A percentile compares a stretch with the other conserved stretches of the same genome.
Conservation (phyloP, 1,139 yeast species). For the Geotrichum reessii region DNA sequence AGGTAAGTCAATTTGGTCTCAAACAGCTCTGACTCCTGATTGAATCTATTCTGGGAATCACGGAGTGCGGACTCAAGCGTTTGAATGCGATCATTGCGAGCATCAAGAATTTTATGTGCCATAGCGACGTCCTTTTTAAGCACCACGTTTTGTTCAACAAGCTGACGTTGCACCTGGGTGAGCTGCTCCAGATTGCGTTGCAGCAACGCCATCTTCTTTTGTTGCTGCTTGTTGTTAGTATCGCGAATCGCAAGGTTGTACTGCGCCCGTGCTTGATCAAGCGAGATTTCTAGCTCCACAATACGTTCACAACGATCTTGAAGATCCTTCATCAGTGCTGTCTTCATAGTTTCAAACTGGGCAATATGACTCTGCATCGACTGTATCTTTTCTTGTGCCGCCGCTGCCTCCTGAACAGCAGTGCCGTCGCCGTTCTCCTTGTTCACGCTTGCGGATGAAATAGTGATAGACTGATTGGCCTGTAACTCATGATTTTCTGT, state of each 20-base stretch:
- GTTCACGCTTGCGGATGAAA: not conserved
- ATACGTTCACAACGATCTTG: slow-evolving; percentile 42
- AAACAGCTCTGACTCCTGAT: slow-evolving; percentile 49
- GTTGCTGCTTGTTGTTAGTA: slow-evolving; percentile 34
- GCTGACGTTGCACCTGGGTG: slow-evolving; percentile 39
- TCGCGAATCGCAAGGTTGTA: slow-evolving; percentile 33
- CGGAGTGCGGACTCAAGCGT: slow-evolving; percentile 49
- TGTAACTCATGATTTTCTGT: slow-evolving; percentile 21
- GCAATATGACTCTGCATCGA: slow-evolving; percentile 27
- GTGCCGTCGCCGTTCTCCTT: not conserved
- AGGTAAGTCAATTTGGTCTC: slow-evolving; percentile 47
- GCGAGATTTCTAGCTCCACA: slow-evolving; percentile 41
- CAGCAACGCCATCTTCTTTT: slow-evolving; percentile 38
- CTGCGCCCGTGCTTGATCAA: slow-evolving; percentile 39
- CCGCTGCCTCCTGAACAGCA: slow-evolving; percentile 10
- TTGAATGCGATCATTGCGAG: slow-evolving; percentile 55
- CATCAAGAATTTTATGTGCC: slow-evolving; percentile 54
- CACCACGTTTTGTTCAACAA: slow-evolving; percentile 45
- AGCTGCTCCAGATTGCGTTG: slow-evolving; percentile 46
- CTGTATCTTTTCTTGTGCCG: slow-evolving; percentile 21
- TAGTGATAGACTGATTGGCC: not conserved
- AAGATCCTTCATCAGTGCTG: slow-evolving; percentile 40
- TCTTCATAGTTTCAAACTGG: slow-evolving; percentile 36
- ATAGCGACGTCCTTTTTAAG: slow-evolving; percentile 46
- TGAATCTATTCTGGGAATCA: slow-evolving; percentile 48